Conservation (phyloP, 2,329 filamentous ascomycete species). For the Ceratocystis diversiconidia region DNA sequence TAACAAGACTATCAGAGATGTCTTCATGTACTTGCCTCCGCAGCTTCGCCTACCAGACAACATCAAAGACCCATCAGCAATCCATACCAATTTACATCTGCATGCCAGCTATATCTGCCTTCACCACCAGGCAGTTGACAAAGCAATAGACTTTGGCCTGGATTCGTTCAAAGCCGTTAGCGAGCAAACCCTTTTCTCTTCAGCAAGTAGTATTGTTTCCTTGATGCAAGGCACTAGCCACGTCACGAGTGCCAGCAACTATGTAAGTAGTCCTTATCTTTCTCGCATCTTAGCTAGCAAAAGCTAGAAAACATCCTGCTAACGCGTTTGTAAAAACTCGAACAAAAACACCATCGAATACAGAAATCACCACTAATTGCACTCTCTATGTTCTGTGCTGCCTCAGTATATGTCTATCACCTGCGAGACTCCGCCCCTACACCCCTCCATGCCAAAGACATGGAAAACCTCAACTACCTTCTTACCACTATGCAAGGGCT, state of each 20-base stretch:
- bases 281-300: not conserved
- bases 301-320: conserved; percentile 27
- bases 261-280: conserved; percentile 36
- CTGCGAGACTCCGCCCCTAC: conserved; percentile 52
- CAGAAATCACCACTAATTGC: conserved; percentile 48
- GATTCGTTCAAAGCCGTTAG: conserved; percentile 53
- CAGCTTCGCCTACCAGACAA: conserved; percentile 57
- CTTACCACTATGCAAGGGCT: conserved; percentile 65
- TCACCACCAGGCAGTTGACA: conserved; percentile 78
- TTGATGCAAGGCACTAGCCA: conserved; percentile 71
- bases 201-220: conserved; percentile 70
- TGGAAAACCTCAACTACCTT: conserved; percentile 54
- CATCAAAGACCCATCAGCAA: conserved; percentile 53
- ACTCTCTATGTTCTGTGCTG: conserved; percentile 73
- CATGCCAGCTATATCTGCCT: conserved; percentile 80
- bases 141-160: conserved; percentile 50
- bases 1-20: conserved; percentile 65
- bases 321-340: no score
- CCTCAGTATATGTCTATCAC: conserved; percentile 69
- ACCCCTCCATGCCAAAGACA: conserved; percentile 35
- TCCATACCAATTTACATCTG: conserved; percentile 77
- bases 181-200: conserved; percentile 58
- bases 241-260: conserved; percentile 30
- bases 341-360: no score
- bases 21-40: conserved; percentile 65